Conservation (phyloP, 805 yeast species). For the Spathaspora boniae region DNA sequence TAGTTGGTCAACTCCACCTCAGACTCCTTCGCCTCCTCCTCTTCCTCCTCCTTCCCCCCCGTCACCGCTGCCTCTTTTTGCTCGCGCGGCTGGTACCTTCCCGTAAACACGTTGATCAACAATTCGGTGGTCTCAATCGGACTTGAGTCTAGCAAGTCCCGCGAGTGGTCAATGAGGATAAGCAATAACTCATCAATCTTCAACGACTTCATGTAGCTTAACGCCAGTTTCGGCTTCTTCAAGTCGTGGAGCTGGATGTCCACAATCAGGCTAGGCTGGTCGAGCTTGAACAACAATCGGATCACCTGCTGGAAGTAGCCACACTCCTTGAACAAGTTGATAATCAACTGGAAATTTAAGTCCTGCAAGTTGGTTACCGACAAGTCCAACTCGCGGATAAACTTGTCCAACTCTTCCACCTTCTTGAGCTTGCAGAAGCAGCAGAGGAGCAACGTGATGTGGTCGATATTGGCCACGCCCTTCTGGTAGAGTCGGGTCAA, state of each 20-base stretch:
- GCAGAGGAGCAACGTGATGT: constrained; percentile 73
- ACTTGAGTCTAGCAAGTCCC: constrained; percentile 55
- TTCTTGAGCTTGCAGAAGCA: constrained; percentile 75
- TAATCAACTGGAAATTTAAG: constrained; percentile 66
- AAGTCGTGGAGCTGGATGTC: constrained; percentile 70
- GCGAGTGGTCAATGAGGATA: constrained; percentile 64
- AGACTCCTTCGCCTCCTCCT: constrained; percentile 14
- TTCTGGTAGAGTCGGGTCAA: constrained; percentile 56
- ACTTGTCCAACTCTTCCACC: constrained; percentile 52
- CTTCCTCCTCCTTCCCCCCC: constrained; percentile 9
- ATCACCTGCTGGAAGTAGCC: constrained; percentile 67
- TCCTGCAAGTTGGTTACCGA: constrained; percentile 24
- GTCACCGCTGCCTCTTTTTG: constrained; percentile 10
- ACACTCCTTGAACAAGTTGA: constrained; percentile 69
- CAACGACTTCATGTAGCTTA: constrained; percentile 64
- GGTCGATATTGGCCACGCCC: constrained; percentile 67
- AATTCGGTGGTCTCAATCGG: constrained; percentile 83
- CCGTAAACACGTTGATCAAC: constrained; percentile 85
- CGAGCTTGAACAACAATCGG: constrained; percentile 62
- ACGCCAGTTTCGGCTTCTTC: constrained; percentile 43
- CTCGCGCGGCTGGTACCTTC: constrained; percentile 68
- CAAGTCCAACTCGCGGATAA: constrained; percentile 44
- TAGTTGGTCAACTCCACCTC: constrained; percentile 28
- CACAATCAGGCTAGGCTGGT: constrained; percentile 72
- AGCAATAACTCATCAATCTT: constrained; percentile 74